Evolutionary conservation across 139 green algal species (phyloP).

Genomic region (Yamagishiella unicocca): DNA sequence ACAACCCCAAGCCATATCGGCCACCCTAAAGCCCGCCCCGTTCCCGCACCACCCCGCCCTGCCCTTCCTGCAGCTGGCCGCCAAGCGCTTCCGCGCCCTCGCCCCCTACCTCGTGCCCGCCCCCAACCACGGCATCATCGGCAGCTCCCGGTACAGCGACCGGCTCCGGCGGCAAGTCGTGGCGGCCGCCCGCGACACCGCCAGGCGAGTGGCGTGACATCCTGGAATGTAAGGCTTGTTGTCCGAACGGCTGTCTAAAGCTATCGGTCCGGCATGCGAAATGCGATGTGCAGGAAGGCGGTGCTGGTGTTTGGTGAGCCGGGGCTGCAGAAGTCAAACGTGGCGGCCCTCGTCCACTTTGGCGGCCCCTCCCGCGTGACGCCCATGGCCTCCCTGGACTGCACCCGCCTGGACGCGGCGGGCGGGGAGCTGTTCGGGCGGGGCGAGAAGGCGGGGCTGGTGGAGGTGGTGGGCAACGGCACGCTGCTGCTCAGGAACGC

Average conservation of each 20-base stretch:
- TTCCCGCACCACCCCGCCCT: too few relatives aligned
- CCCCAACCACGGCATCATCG: constrained; percentile 73
- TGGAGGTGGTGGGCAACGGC: constrained; percentile 67
- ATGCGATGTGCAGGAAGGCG: constrained; percentile 52
- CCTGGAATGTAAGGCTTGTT: too few relatives aligned
- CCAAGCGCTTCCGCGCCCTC: constrained; percentile 49
- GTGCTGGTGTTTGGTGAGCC: constrained; percentile 81
- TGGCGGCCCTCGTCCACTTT: constrained; percentile 80
- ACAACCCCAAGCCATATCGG: too few relatives aligned
- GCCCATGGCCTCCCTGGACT: constrained; percentile 46
- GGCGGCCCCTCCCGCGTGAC: constrained; percentile 47
- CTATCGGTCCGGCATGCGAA: too few relatives aligned
- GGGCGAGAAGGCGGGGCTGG: constrained; percentile 67
- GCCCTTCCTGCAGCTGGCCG: constrained; percentile 8
- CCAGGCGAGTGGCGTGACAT: not conserved
- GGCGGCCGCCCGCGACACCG: constrained; percentile 54
- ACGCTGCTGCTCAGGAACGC: constrained; percentile 82
- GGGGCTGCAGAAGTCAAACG: constrained; percentile 77
- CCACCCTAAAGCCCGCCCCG: too few relatives aligned
- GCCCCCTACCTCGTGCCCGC: constrained; percentile 69
- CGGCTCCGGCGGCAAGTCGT: constrained; percentile 68
- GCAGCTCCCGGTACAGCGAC: constrained; percentile 71
- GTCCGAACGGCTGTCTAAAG: too few relatives aligned
- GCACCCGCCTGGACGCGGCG: constrained; percentile 43
- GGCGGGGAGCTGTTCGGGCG: constrained; percentile 72